Evolutionary conservation across 1,139 yeast genomes (phyloP), one percentile per base, ranked within the genome.

Genomic region (Fermentozyma sake): DNA sequence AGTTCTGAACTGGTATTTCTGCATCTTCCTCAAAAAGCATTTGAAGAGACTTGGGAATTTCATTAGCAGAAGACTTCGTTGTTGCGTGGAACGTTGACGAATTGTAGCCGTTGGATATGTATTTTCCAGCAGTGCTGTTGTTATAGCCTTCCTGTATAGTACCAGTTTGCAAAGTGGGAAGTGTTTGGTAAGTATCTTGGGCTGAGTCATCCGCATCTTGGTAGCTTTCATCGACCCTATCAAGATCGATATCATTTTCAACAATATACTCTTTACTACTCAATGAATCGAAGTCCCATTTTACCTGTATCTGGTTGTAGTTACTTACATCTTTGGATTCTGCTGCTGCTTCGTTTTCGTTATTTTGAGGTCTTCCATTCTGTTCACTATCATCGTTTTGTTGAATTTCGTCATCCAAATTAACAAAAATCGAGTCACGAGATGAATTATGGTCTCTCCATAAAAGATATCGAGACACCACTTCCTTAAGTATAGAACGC

Each of bases 221-320:
- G 22, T 49, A 38, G 15, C 45, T 45, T 5, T 61, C 66, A 25
- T 64, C 67, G 16, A 72, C 72, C 24, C 67, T 67, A 27, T 62
- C 69, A 18, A 72, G 41, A 36, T 72, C 69, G 28, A 75, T 72
- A 29, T 76, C 81, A 49, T 76, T 78, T 31, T 81, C 86, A 29
- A 77, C 57, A 30, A 82, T 79, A 46, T 80, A 81, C 40, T 81
- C 89, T 20, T 76, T 69, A 27, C 84, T 73, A 45, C 81, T 78
- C 33, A 82, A 56, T 1, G 91, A 80, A 50, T 83, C 93, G 44
- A 84, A 84, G 55, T 83, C 94, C 94, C 95, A 84, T 52, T 80
- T 80, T n/a, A 80, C 77, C 38, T 76, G 85, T n/a, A 73, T 58
- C 24, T 61, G 63, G 20, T 53, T 58, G 18, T 55, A 62, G 22